These are phyloP conservation scores for Starmerella stellata DNA, from an alignment of 805 yeast genomes.

Conservation along the genomic window DNA sequence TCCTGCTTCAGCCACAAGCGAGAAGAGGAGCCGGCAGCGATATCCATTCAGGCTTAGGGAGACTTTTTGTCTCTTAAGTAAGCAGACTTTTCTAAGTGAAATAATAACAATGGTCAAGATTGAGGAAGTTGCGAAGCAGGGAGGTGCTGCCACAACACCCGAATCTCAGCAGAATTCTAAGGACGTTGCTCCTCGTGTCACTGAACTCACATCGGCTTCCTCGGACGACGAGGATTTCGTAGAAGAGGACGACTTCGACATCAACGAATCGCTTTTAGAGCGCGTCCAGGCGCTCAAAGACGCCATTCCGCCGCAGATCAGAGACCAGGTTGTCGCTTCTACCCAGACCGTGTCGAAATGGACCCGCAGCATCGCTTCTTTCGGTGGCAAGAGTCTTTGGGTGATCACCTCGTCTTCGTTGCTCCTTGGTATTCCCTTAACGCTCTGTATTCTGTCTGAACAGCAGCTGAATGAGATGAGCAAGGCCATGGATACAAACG, in stretches of 20 bases:
- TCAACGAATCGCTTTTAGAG: conserved; percentile 68
- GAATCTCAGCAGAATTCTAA: background rate
- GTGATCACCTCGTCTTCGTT: conserved; percentile 63
- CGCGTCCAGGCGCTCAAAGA: conserved; percentile 85
- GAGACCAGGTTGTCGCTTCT: conserved; percentile 31
- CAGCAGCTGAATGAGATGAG: conserved; percentile 89
- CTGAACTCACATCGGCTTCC: conserved; percentile 23
- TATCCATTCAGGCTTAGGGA: too few species aligned
- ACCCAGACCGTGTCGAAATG: conserved; percentile 22
- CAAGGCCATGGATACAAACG: conserved; percentile 33
- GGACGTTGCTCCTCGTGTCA: conserved; percentile 21
- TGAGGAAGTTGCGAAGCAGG: background rate
- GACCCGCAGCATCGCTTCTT: conserved; percentile 33
- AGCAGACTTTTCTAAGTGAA: too few species aligned
- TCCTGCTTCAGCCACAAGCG: too few species aligned
- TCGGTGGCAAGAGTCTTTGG: conserved; percentile 71
- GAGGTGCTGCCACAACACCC: background rate
- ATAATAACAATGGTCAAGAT: background rate
- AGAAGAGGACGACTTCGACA: conserved; percentile 47
- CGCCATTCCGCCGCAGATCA: conserved; percentile 73
- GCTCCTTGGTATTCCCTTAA: conserved; percentile 80
- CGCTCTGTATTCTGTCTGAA: conserved; percentile 75
- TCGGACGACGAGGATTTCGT: conserved; percentile 30
- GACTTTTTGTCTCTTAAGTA: too few species aligned
- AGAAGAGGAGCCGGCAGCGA: too few species aligned